A percentile compares a stretch with the other conserved stretches of the same genome.
These are phyloP conservation scores for Aspergillus thermomutatus DNA, from an alignment of 2,329 filamentous ascomycete species.

Conservation along the genomic window DNA sequence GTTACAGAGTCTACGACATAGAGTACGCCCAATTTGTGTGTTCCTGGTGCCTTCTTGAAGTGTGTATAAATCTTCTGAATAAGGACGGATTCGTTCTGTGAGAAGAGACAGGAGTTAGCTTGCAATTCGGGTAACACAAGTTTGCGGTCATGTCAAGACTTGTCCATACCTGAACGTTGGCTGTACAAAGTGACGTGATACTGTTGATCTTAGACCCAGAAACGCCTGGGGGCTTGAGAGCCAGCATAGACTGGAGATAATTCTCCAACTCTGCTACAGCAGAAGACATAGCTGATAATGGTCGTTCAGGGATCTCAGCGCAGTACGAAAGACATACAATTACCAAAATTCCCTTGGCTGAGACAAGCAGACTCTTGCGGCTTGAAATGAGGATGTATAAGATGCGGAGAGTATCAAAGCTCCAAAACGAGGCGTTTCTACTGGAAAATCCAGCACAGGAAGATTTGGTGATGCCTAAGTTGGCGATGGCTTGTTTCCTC, in stretches of 20 bases:
- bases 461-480: conserved; percentile 15
- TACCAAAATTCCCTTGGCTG: conserved; percentile 8
- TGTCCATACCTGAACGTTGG: conserved; percentile 78
- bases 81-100: conserved; percentile 86
- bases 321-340: conserved; percentile 11
- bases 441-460: conserved; percentile 22
- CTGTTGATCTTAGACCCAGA: conserved; percentile 87
- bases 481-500: conserved; percentile 7
- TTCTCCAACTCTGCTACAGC: conserved; percentile 87
- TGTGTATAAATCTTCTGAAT: conserved; percentile 96
- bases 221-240: conserved; percentile 87
- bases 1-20: conserved; percentile 99
- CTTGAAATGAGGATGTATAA: conserved; percentile 10
- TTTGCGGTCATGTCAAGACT: conserved; percentile 9
- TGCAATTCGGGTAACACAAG: neutral
- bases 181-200: conserved; percentile 82
- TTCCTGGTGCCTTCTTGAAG: conserved; percentile 90
- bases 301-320: conserved; percentile 9
- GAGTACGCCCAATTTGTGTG: conserved; percentile 97
- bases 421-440: conserved; percentile 20
- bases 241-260: conserved; percentile 86
- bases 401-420: conserved; percentile 11
- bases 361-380: conserved; percentile 11
- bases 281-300: conserved; percentile 61
- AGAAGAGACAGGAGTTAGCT: conserved; percentile 26